These are phyloP conservation scores for Pseudogymnoascus sp. DNA, from an alignment of 2,329 filamentous ascomycete species.

Conservation along the genomic window DNA sequence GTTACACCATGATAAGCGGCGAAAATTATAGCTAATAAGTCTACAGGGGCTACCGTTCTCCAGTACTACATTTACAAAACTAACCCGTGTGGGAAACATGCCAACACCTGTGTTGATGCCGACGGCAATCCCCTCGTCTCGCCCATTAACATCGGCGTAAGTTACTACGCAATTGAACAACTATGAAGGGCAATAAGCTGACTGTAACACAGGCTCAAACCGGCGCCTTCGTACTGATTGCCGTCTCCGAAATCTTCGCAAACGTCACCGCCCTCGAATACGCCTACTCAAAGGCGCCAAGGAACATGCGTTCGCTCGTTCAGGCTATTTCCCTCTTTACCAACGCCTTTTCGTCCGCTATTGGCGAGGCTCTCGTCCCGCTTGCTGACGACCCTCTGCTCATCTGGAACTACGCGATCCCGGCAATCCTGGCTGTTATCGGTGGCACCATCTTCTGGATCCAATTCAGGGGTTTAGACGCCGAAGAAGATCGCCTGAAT, in stretches of 20 bases:
- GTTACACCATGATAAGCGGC: too few species aligned
- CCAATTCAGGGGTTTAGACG: constrained; percentile 40
- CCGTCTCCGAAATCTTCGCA: constrained; percentile 53
- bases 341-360: constrained; percentile 47
- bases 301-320: constrained; percentile 54
- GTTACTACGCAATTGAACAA: too few species aligned
- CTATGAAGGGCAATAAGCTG: constrained; percentile 18
- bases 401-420: constrained; percentile 56
- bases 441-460: constrained; percentile 47
- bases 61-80: constrained; percentile 55
- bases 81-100: constrained; percentile 46
- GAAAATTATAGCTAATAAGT: too few species aligned
- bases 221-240: constrained; percentile 45
- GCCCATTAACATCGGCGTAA: constrained; percentile 35
- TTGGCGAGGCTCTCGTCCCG: constrained; percentile 55
- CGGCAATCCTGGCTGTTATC: constrained; percentile 42
- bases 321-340: constrained; percentile 53
- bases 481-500: constrained; percentile 42
- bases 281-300: constrained; percentile 64
- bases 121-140: constrained; percentile 20
- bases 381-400: constrained; percentile 55
- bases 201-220: constrained; percentile 28
- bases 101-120: constrained; percentile 19
- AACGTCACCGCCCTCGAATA: constrained; percentile 64
- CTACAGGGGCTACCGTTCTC: constrained; percentile 35